These are phyloP conservation scores for Allantophomopsis cytisporea DNA, from an alignment of 2,329 filamentous ascomycete genomes.

Conservation along the genomic window DNA sequence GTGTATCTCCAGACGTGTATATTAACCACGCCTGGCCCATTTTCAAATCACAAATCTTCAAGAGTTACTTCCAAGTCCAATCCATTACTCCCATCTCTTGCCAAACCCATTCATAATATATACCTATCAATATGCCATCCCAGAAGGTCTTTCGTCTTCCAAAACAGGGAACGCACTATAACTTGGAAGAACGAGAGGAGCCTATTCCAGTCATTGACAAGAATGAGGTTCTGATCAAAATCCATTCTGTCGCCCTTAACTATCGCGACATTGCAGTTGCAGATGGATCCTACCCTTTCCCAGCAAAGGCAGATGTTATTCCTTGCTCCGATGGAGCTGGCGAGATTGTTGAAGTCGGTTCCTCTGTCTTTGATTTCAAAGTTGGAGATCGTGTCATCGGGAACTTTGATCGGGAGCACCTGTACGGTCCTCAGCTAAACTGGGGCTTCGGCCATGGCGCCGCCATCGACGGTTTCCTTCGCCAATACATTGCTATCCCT, in stretches of 20 bases:
- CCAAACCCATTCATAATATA: no score
- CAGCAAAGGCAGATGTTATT: constrained; percentile 19
- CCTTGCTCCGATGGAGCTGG: constrained; percentile 23
- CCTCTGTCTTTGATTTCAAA: constrained; percentile 10
- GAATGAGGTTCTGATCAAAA: constrained; percentile 16
- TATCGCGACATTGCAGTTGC: constrained; percentile 20
- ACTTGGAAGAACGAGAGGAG: constrained; percentile 13
- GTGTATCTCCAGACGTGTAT: no score
- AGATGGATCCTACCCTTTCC: constrained; percentile 16
- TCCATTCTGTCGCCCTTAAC: constrained; percentile 20
- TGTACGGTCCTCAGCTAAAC: constrained; percentile 10
- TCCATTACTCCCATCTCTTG: no score
- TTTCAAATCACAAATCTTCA: no score
- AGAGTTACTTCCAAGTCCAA: no score
- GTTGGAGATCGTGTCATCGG: constrained; percentile 20
- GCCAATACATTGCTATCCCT: constrained; percentile 27
- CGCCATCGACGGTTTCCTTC: constrained; percentile 22
- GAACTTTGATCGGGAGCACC: constrained; percentile 9
- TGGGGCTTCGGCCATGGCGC: constrained; percentile 12
- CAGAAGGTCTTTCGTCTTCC: constrained; percentile 8
- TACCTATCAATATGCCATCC: constrained; percentile 2
- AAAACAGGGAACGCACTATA: constrained; percentile 3
- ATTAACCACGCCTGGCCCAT: no score
- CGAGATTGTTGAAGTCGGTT: constrained; percentile 17
- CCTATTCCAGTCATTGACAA: constrained; percentile 11